Evolutionary conservation across 352 stramenopile species (phyloP).

Genomic region (Pythium aphanidermatum): DNA sequence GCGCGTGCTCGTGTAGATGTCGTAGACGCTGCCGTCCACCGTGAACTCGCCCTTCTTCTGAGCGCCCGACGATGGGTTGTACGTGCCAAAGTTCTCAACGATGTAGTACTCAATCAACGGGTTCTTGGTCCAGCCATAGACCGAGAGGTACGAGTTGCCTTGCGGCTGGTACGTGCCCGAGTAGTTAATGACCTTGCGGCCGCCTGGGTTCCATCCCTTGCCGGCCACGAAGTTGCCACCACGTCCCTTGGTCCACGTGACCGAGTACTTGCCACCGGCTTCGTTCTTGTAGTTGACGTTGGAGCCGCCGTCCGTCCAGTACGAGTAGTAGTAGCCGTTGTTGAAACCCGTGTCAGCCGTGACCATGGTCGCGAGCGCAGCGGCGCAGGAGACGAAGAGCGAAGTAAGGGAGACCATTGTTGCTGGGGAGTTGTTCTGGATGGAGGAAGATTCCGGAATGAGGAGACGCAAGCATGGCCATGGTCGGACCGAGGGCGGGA

Average conservation of each 20-base stretch:
- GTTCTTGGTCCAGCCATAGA: constrained; percentile 7
- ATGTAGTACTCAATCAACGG: constrained; percentile 12
- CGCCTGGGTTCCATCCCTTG: constrained; percentile 4
- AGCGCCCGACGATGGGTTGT: constrained; percentile 8
- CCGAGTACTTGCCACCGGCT: too few species aligned
- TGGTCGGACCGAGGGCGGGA: too few species aligned
- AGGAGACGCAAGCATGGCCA: too few species aligned
- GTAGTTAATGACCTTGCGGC: constrained; percentile 3
- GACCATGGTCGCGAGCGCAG: too few species aligned
- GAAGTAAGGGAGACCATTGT: too few species aligned
- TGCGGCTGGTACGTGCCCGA: constrained; percentile 2
- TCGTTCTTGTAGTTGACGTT: constrained; percentile 2
- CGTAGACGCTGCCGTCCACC: constrained; percentile 3
- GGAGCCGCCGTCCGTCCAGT: too few species aligned
- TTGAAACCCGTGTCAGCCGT: too few species aligned
- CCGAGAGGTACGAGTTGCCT: constrained; percentile 5
- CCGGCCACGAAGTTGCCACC: constrained; percentile 4
- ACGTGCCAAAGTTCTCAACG: constrained; percentile 8
- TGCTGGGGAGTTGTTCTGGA: too few species aligned
- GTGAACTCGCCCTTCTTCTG: constrained; percentile 1
- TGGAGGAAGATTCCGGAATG: too few species aligned
- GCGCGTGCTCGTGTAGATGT: constrained; percentile 10
- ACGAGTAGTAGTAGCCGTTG: background rate
- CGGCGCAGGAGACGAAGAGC: too few species aligned
- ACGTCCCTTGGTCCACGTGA: too few species aligned